Evolutionary conservation across 2,329 filamentous ascomycete species (phyloP), one percentile per base, ranked within the genome.

Genomic region (Pestalotiopsis sp.): DNA sequence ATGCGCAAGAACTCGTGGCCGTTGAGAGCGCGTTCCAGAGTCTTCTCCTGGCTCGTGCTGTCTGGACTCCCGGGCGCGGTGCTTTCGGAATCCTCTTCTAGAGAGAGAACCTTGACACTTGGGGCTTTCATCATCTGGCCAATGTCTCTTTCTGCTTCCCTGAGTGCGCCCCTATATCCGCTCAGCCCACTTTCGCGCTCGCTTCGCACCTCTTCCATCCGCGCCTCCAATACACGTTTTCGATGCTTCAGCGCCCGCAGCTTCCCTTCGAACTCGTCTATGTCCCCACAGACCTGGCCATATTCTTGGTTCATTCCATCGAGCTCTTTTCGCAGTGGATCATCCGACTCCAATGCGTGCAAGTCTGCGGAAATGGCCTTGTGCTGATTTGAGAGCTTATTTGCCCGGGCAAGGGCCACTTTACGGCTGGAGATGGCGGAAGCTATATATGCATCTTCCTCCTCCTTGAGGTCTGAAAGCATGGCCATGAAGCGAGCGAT

Each of bases 121-220:
- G 90, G 89, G 14, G 85, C 83, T 11, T 80, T 83, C 72, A 94
- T 81, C 69, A 94, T 86, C 4, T 81, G 82, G 4, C 81, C 80
- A 5, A 93, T 84, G 67, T 92, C 87, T 14, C 81, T 82, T 70
- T 94, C 91, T 5, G 93, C 85, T 67, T 93, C 87, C 67, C 83
- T 87, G 45, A 93, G 80, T 4, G 91, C 91, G 1, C 90, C 87
- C 23, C 86, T 88, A 77, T 93, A 94, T 0, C 91, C 91, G 67
- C 91, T 92, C 14, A 94, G 78, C n/a, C 89, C 89, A 2, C 92
- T 90, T 76, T 94, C 92, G 49, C 91, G 83, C 67, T 86, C 85
- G 72, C 91, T 94, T 71, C 86, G 85, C 1, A 89, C 85, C 67
- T 91, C 89, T 6, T 87, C 84, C 60, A 93, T 88, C 74, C 88